Evolutionary conservation across 805 yeast species (phyloP), one percentile per base, ranked within the genome.

Genomic region (Kluyveromyces nonfermentans): DNA sequence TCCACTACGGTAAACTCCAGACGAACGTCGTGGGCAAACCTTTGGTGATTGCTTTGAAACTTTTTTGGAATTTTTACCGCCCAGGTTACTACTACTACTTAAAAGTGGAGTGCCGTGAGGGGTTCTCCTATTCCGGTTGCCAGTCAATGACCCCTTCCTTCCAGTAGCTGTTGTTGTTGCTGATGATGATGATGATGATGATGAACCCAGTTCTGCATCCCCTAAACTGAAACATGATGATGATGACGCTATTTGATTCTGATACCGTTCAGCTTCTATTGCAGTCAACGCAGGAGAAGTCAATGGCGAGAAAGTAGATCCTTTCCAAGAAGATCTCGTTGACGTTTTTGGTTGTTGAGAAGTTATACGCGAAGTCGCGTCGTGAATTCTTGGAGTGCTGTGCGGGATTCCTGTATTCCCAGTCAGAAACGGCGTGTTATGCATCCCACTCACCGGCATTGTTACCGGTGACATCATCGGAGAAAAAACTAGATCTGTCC

Each of bases 391-490:
- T 28, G 33, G 46, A 56, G 46, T 25, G 65, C 86, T 53, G 87
- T 87, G 2, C 16, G 51, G 48, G 6, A 45, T 44, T 19, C 33
- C 37, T 6, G 37, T 15, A 2, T 10, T 25, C n/a, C 28, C 35
- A 18, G 41, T 46, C 48, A 52, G 28, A 33, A 50, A 50, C n/a
- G 56, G 56, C 2, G 56, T 52, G 33, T 47, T 49, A 20, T 46
- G 49, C 10, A 44, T 45, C n/a, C 50, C 45, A 17, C 43, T 32
- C 21, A 46, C 37, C 10, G 51, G 51, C 46, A 87, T 77, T 14
- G 78, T 82, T 8, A 84, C 80, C 0, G 94, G 94, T 2, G 89
- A 81, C 1, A 81, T 75, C 47, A 84, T 68, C 0, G 94, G 93
- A 1, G 93, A 84, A 62, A 81, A 84, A 5, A 75, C 75, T 40